Evolutionary conservation across 371 early-diverging fungal species (phyloP).

Genomic region (Globomyces sp.): DNA sequence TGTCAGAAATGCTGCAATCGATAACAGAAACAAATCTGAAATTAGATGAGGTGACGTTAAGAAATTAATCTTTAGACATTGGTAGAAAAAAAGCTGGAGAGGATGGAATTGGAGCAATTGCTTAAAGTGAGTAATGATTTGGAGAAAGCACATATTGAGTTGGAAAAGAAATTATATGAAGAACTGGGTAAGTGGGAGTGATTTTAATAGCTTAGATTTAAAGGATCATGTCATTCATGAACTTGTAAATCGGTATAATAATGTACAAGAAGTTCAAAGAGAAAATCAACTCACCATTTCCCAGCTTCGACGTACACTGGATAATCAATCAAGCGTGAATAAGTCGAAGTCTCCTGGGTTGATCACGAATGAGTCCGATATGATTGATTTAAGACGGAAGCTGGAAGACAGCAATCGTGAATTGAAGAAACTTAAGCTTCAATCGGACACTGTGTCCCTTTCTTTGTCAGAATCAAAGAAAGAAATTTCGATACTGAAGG

Average conservation of each 20-base stretch:
- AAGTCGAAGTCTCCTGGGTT: too few species aligned
- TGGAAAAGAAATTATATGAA: constrained; percentile 2
- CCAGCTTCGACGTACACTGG: neutral
- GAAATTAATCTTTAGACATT: neutral
- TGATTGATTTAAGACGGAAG: too few species aligned
- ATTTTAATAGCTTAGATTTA: neutral
- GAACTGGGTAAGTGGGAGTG: neutral
- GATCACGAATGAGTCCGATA: too few species aligned
- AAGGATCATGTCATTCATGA: constrained; percentile 11
- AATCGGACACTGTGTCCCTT: too few species aligned
- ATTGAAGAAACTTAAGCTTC: too few species aligned
- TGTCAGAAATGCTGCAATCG: neutral
- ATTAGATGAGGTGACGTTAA: neutral
- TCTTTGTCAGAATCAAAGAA: too few species aligned
- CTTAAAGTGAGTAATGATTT: neutral
- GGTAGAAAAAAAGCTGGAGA: constrained; percentile 4
- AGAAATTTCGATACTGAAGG: too few species aligned
- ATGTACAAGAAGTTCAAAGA: neutral
- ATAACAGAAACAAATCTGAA: constrained; percentile 4
- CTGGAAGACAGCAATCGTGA: too few species aligned
- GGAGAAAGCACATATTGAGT: constrained; percentile 8
- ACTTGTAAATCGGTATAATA: constrained; percentile 5
- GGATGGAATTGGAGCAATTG: constrained; percentile 14
- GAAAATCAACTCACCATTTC: neutral
- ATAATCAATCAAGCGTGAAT: too few species aligned